Evolutionary conservation across 2,329 filamentous ascomycete species (phyloP), one percentile per base, ranked within the genome.

Genomic region (Exophiala bonariae): DNA sequence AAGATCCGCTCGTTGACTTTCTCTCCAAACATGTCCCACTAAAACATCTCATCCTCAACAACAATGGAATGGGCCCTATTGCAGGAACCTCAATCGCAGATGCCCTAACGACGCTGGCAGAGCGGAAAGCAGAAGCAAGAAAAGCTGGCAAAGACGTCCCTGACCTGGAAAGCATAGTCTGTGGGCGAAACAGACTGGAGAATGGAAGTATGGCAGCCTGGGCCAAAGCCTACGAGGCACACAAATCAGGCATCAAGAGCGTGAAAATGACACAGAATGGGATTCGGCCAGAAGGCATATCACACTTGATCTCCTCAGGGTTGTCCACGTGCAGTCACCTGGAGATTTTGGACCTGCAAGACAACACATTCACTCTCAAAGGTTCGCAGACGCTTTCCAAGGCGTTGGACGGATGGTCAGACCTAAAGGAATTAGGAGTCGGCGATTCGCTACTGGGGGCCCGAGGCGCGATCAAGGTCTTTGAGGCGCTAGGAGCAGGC

Each of bases 241-340:
- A 97, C 64, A 73, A 69, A 66, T 83, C 80, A 57, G 85, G 86
- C 47, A 80, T 99, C 55, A 87, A 85, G 70, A 83, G 83, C 49
- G 82, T 99, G 59, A 95, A 92, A 77, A 97, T 99, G 93, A 89
- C 95, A 19, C 93, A 97, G 71, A 97, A 99, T 67, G 93, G 93
- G 42, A 99, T 99, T 59, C 82, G 93, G 34, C 89, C 92, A 65
- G 90, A 97, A 68, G 93, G 93, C 51, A 93, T 97, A 62, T 84
- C 84, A 38, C 80, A 86, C 57, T 76, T 99, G 47, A 74, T 99
- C 55, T 83, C 81, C 51, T 77, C 91, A 43, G 93, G 93, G 53
- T 77, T 99, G 43, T 81, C 78, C 55, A 78, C 88, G 61, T 82
- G 89, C 41, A 76, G 74, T 23, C 73, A 76, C 35, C 78, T 99